Percentiles rank a stretch among this genome's conserved stretches.
phyloP scores from a whole-genome alignment of 306 rosid species.

The Lablab purpureus region DNA sequence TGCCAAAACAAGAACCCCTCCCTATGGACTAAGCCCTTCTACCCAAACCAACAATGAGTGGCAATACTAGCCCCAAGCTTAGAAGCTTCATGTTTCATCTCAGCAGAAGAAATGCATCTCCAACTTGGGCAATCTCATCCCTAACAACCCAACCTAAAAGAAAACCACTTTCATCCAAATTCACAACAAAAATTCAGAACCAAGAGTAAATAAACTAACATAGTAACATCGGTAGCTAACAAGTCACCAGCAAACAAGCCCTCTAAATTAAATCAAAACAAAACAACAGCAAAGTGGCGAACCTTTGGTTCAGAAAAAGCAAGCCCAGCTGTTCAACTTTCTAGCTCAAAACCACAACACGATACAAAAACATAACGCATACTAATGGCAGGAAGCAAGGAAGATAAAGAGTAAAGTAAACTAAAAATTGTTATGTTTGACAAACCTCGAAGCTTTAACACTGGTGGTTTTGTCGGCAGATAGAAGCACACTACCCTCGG shows the following conservation, averaged over 20 bases:
- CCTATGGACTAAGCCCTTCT: background rate
- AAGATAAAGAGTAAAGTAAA: background rate
- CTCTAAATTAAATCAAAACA: background rate
- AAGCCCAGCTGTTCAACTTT: background rate
- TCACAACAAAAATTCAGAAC: slow-evolving; percentile 15
- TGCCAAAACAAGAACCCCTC: background rate
- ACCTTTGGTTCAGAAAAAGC: background rate
- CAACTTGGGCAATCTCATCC: slow-evolving; percentile 74
- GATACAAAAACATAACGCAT: background rate
- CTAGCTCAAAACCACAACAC: background rate
- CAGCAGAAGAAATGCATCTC: slow-evolving; percentile 65
- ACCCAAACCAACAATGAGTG: background rate
- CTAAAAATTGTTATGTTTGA: background rate
- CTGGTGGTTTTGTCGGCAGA: slow-evolving; percentile 76
- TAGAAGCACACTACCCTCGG: slow-evolving; percentile 80
- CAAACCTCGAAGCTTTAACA: slow-evolving; percentile 91
- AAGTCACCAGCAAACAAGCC: slow-evolving; percentile 5
- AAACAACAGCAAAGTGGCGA: background rate
- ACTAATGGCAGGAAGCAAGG: background rate
- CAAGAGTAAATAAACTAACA: background rate
- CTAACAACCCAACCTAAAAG: slow-evolving; percentile 83
- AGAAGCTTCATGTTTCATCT: slow-evolving; percentile 67
- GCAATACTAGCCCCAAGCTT: background rate
- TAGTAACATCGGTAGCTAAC: background rate
- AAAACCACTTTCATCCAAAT: slow-evolving; percentile 28